Base-by-base conservation (phyloP, 2,329 filamentous ascomycete species). In the Thielaviopsis ethacetica region DNA sequence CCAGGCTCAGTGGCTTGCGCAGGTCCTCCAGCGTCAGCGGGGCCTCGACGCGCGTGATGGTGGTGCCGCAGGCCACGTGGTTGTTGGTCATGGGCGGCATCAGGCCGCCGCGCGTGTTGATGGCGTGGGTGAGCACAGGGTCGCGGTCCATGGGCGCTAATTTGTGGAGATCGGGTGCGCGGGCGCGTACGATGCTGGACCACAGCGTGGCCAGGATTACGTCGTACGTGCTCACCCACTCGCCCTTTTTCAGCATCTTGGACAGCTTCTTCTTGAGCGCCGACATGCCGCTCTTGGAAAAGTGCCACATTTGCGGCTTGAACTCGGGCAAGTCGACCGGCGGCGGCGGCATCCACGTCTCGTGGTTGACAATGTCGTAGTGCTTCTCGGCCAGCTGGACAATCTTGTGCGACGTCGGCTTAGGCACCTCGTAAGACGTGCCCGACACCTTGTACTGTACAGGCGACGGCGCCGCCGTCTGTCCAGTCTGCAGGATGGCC, bases 291-390 rank as follows among this genome's bases (percentile, higher is more conserved):
- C 57, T 27, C 10, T 34, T 34, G 10, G 57, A 51, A 24, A 54
- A 54, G 52, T 58, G 57, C 57, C 57, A 58, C 9, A 53, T 17
- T 22, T 51, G 49, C 30, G 57, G 34, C 57, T 53, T 54, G 57
- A 58, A 58, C 50, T 58, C 52, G 2, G 57, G 50, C 13, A 51
- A 19, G 6, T 44, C 10, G 3, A 2, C 34, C 5, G 52, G 12
- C 6, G 30, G 19, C n/a, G 27, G 17, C 7, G 34, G 49, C 12
- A 12, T 12, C 27, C 50, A 53, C 1, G 50, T 52, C 17, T 44
- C 21, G 1, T n/a, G 6, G 24, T 58, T 51, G 13, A 47, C 26
- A 5, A 58, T 10, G 5, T 47, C 50, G 26, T 26, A 7, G 34
- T 58, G 57, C 34, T 58, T 58, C 24, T 58, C 4, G 26, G 12